Conservation (phyloP, 2,329 filamentous ascomycete species). For the Botrytis pseudocinerea region DNA sequence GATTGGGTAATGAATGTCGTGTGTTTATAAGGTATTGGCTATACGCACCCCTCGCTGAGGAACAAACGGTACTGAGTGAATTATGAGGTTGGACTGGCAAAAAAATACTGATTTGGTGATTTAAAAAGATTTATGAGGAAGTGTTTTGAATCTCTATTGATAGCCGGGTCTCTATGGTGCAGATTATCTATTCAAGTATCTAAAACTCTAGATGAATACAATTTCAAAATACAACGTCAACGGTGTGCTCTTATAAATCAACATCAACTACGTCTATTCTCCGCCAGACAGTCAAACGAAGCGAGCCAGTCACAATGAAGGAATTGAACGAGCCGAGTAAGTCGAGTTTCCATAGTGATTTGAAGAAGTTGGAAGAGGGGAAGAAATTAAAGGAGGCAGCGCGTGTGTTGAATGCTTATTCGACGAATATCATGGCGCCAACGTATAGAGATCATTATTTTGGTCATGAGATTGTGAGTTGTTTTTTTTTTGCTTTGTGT, state of each 20-base stretch:
- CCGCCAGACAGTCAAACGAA: neutral
- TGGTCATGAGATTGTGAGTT: constrained; percentile 12
- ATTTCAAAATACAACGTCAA: neutral
- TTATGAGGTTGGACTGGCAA: neutral
- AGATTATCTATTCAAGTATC: no score
- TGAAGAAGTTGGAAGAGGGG: neutral
- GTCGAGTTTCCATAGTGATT: neutral
- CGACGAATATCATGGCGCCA: neutral
- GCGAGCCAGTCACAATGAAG: neutral
- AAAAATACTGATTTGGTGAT: neutral
- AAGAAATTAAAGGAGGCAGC: neutral
- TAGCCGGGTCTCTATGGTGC: neutral
- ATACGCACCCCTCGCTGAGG: neutral
- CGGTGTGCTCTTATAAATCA: neutral
- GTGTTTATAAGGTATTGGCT: neutral
- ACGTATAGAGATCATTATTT: constrained; percentile 20
- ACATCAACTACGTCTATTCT: neutral
- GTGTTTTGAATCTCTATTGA: neutral
- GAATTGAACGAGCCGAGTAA: neutral
- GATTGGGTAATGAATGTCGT: neutral
- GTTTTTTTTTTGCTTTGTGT: neutral
- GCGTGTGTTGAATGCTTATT: neutral
- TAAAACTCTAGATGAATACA: neutral
- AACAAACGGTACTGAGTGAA: neutral
- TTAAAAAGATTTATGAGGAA: neutral